These are phyloP conservation scores for Glaciozyma antarctica DNA, from an alignment of 768 basidiomycete species.

Conservation along the genomic window DNA sequence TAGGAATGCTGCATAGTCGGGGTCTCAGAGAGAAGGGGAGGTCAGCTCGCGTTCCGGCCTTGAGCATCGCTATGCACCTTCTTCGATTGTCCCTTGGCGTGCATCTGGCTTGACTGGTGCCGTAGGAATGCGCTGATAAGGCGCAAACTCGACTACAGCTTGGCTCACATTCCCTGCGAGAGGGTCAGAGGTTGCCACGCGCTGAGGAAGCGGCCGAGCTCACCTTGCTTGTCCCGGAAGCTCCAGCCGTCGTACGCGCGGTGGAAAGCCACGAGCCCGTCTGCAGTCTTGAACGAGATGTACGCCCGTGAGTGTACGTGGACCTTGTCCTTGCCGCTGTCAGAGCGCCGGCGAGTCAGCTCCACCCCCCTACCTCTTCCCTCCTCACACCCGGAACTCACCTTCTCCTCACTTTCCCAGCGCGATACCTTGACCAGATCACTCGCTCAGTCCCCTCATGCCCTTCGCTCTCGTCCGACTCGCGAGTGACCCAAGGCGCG, in stretches of 20 bases:
- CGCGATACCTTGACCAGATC: slow-evolving; percentile 16
- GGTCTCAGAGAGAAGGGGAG: slow-evolving; percentile 32
- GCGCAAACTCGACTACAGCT: slow-evolving; percentile 87
- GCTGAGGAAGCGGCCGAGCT: slow-evolving; percentile 31
- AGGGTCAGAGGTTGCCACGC: slow-evolving; percentile 1
- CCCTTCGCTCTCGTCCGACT: slow-evolving; percentile 43
- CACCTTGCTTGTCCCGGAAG: slow-evolving; percentile 85
- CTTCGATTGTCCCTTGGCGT: slow-evolving; percentile 77
- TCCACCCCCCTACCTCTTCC: background rate
- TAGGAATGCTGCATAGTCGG: slow-evolving; percentile 50
- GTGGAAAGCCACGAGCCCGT: slow-evolving; percentile 62
- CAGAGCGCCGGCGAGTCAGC: background rate
- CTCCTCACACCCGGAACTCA: background rate
- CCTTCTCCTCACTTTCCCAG: slow-evolving; percentile 26
- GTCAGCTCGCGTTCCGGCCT: background rate
- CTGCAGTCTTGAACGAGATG: slow-evolving; percentile 72
- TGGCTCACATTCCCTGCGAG: slow-evolving; percentile 68
- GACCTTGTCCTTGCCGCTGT: slow-evolving; percentile 65
- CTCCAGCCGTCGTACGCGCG: slow-evolving; percentile 81
- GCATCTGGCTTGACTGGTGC: slow-evolving; percentile 69
- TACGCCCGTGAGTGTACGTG: slow-evolving; percentile 80
- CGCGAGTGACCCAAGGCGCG: slow-evolving; percentile 67
- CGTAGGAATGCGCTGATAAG: slow-evolving; percentile 72
- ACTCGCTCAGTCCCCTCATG: background rate
- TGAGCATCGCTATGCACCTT: slow-evolving; percentile 48